Conservation (phyloP, 2,329 filamentous ascomycete genomes). For the Plectosphaerella plurivora region DNA sequence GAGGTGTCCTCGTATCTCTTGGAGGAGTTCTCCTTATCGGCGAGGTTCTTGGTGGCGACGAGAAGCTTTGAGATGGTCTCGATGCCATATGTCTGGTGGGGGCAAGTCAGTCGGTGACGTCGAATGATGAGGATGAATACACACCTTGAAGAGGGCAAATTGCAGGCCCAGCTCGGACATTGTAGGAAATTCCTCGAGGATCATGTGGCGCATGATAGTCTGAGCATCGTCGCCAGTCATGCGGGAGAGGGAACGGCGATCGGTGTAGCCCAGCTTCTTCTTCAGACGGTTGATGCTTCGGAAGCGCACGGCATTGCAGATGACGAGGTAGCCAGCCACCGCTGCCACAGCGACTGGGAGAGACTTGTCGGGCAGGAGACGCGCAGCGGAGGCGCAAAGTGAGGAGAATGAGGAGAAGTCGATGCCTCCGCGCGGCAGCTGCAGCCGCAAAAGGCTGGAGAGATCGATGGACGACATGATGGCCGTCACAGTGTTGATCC, state of each 20-base stretch:
- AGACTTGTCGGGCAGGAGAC: too few species aligned
- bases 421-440: too few species aligned
- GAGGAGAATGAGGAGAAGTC: too few species aligned
- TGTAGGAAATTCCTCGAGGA: conserved; percentile 30
- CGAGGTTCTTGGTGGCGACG: conserved; percentile 28
- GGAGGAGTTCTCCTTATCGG: conserved; percentile 20
- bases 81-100: conserved; percentile 32
- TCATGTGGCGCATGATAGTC: conserved; percentile 31
- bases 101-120: not conserved
- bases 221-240: conserved; percentile 42
- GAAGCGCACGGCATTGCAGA: conserved; percentile 33
- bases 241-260: conserved; percentile 27
- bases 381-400: too few species aligned
- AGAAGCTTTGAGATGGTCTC: conserved; percentile 31
- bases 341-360: conserved; percentile 5
- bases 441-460: too few species aligned
- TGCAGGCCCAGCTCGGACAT: conserved; percentile 31
- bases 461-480: too few species aligned
- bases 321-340: conserved; percentile 22
- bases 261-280: conserved; percentile 23
- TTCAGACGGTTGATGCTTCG: conserved; percentile 22
- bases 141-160: conserved; percentile 34
- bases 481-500: too few species aligned
- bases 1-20: conserved; percentile 39
- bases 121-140: not conserved